Evolutionary conservation across 192 early-diverging fungal species (phyloP), one percentile per base, ranked within the genome.

Genomic region (Chytriomyces confervae): DNA sequence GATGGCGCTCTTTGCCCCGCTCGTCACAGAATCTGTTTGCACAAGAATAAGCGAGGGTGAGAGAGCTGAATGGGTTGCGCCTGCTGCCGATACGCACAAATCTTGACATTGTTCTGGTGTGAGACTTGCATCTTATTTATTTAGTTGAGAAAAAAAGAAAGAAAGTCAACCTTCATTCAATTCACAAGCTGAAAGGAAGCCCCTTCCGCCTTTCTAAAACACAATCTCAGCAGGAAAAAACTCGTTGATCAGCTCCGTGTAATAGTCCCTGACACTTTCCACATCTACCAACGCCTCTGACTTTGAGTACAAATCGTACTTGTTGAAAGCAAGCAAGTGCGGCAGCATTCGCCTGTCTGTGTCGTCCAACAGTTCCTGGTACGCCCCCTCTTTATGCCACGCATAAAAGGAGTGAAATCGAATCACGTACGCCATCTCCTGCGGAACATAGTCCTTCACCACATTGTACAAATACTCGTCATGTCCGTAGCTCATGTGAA

Each of bases 71-170:
- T 20, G 36, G 46, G 11, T 18, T 53, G 93, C 89, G 13, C 92
- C 92, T 78, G 93, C 93, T 70, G 11, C 13, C 11, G 23, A 13
- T 10, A 77, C 76, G 16, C 48, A 77, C 76, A 77, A 50, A 98
- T 94, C 82, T 95, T 95, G 84, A 98, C 94, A 86, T 96, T 94
- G 84, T 98, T 98, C 64, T 94, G 91, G 66, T 91, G 94, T 13
- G 91, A 89, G 13, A 94, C 95, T 84, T 92, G 89, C 69, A 98
- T 84, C 10, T 20, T 27, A n/a, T 18, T 48, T 51, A 46, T 43
- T 68, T 18, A 13, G 46, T 47, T 18, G 16, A 68, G 47, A 43
- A 68, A 68, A 68, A 43, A 68, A 57, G 53, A 57, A 57, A 57
- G 53, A 57, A 57, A 57, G 20, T 57, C 53, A 13, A 57, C 53